Conservation (phyloP, 352 stramenopile species). For the Phytophthora citricola region DNA sequence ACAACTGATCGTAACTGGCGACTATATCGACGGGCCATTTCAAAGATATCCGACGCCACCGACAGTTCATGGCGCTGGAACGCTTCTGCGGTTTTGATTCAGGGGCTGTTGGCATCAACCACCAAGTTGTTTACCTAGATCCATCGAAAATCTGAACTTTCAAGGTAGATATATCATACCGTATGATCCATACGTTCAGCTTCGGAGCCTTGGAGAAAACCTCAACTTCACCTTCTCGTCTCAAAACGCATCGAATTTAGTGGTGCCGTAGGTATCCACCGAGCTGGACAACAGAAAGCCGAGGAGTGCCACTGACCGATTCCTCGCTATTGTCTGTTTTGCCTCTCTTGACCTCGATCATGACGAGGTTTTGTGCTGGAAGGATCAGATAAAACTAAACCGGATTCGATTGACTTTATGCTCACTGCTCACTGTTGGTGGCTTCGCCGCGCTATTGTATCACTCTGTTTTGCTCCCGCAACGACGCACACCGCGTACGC, state of each 20-base stretch:
- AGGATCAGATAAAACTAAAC: conserved; percentile 25
- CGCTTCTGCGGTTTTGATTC: conserved; percentile 4
- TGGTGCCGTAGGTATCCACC: conserved; percentile 16
- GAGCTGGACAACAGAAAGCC: conserved; percentile 21
- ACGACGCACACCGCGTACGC: conserved; percentile 17
- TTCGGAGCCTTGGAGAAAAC: neutral
- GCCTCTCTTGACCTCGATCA: neutral
- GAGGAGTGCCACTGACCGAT: conserved; percentile 5
- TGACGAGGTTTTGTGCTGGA: conserved; percentile 5
- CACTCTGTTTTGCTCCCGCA: conserved; percentile 8
- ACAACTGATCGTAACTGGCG: neutral
- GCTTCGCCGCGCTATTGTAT: conserved; percentile 14
- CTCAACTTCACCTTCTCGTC: neutral
- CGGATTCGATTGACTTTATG: conserved; percentile 31
- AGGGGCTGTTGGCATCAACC: conserved; percentile 2
- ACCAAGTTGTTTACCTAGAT: neutral
- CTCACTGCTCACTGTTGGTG: conserved; percentile 19
- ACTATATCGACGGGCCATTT: conserved; percentile 4
- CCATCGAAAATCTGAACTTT: conserved; percentile 8
- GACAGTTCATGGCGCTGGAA: conserved; percentile 17
- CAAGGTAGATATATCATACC: neutral
- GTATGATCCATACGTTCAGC: neutral
- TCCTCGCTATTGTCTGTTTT: conserved; percentile 10
- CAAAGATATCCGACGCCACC: conserved; percentile 4
- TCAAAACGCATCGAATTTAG: conserved; percentile 9